These are phyloP conservation scores for Talaromyces amestolkiae DNA, from an alignment of 2,329 filamentous ascomycete species.

Conservation along the genomic window DNA sequence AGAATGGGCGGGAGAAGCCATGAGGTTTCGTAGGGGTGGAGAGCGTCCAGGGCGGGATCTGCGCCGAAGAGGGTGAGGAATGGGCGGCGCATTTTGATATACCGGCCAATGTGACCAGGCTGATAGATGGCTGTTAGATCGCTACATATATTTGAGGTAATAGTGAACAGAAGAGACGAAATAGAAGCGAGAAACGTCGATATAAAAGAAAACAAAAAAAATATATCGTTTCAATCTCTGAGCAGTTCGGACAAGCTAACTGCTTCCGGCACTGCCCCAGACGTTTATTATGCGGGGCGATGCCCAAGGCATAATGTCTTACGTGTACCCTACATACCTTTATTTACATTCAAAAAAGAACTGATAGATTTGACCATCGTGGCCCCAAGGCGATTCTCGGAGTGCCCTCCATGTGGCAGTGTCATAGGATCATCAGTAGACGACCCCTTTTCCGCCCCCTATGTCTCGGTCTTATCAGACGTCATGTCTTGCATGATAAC, in stretches of 20 bases:
- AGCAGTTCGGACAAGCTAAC: background rate
- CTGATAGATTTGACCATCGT: no score
- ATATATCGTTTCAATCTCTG: background rate
- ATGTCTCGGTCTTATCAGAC: no score
- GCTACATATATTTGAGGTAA: background rate
- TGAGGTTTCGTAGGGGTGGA: conserved; percentile 72
- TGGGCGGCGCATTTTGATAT: background rate
- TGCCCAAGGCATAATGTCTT: background rate
- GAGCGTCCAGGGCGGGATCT: conserved; percentile 43
- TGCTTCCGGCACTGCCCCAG: background rate
- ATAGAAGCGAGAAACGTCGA: background rate
- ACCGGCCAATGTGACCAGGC: no score
- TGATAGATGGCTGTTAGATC: background rate
- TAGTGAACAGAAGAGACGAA: background rate
- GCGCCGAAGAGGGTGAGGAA: conserved; percentile 33
- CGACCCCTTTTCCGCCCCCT: background rate
- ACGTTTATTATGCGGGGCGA: background rate
- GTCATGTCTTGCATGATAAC: no score
- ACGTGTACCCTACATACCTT: background rate
- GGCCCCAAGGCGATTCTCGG: background rate
- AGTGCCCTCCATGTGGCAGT: background rate
- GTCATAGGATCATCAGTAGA: background rate
- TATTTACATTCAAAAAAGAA: no score
- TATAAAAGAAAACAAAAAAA: background rate
- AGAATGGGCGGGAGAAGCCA: conserved; percentile 70